These are phyloP conservation scores for Baudoinia panamericana DNA, from an alignment of 495 filamentous ascomycete species.

Conservation along the genomic window DNA sequence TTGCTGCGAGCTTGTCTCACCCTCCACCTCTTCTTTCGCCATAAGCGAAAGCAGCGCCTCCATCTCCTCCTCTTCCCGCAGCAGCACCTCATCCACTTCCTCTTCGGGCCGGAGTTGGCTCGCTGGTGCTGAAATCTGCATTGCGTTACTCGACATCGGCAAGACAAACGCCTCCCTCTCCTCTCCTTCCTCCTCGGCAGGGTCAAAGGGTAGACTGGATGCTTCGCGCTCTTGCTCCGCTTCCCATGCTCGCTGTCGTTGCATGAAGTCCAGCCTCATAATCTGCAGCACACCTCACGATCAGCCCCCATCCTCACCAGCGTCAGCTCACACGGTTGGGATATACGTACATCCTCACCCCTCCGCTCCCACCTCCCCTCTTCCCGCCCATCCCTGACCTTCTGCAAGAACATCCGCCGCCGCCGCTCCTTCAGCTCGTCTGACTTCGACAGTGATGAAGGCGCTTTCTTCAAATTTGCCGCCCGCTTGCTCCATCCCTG, in stretches of 20 bases:
- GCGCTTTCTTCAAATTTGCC: slow-evolving; percentile 28
- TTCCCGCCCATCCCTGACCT: slow-evolving; percentile 58
- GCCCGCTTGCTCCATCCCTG: slow-evolving; percentile 14
- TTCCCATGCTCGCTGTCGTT: slow-evolving; percentile 36
- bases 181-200: slow-evolving; percentile 8
- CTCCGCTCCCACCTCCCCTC: slow-evolving; percentile 51
- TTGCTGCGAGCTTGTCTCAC: slow-evolving; percentile 26
- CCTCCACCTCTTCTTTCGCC: slow-evolving; percentile 9
- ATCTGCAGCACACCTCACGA: slow-evolving; percentile 26
- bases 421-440: slow-evolving; percentile 39
- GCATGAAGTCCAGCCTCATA: slow-evolving; percentile 35
- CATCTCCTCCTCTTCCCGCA: slow-evolving; percentile 45
- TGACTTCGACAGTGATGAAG: slow-evolving; percentile 17
- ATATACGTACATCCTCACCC: slow-evolving; percentile 55
- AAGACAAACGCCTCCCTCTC: not conserved
- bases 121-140: slow-evolving; percentile 31
- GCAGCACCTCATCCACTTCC: slow-evolving; percentile 35
- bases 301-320: slow-evolving; percentile 4
- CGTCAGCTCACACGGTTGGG: slow-evolving; percentile 7
- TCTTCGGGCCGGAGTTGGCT: slow-evolving; percentile 29
- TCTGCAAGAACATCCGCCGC: slow-evolving; percentile 58
- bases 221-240: slow-evolving; percentile 31
- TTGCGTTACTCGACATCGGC: slow-evolving; percentile 29
- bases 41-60: slow-evolving; percentile 41
- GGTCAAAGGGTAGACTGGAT: slow-evolving; percentile 20